These are phyloP conservation scores for Ustilago hordei DNA, from an alignment of 1,284 basidiomycete genomes.

Conservation along the genomic window DNA sequence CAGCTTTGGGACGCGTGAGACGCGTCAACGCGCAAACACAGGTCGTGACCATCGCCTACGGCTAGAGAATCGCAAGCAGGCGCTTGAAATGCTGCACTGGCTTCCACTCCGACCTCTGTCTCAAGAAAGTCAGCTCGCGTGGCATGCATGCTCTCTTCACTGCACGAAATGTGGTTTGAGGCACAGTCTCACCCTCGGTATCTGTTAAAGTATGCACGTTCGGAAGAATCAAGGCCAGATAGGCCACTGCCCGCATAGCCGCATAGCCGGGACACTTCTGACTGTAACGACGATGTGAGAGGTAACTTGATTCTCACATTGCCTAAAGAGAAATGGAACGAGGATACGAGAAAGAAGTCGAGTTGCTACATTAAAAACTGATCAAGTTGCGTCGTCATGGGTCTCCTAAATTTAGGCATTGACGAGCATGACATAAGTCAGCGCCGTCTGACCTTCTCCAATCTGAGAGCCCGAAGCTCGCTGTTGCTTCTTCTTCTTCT, in stretches of 20 bases:
- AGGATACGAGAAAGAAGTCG: neutral
- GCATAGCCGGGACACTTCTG: neutral
- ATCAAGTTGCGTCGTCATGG: slow-evolving; percentile 9
- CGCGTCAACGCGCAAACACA: slow-evolving; percentile 7
- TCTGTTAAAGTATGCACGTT: neutral
- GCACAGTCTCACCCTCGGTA: neutral
- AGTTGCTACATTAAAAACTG: neutral
- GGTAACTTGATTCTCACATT: neutral
- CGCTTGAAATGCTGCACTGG: neutral
- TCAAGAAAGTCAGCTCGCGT: neutral
- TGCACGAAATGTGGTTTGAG: slow-evolving; percentile 2
- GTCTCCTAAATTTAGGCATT: slow-evolving; percentile 1
- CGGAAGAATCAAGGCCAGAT: neutral
- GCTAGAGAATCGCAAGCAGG: neutral
- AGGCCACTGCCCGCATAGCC: neutral
- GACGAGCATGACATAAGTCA: slow-evolving; percentile 26
- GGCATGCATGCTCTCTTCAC: neutral
- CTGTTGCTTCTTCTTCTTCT: neutral
- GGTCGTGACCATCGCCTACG: slow-evolving; percentile 5
- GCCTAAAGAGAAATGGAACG: neutral
- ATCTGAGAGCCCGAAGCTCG: neutral
- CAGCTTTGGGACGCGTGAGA: neutral
- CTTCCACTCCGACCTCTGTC: slow-evolving; percentile 4
- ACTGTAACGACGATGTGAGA: neutral
- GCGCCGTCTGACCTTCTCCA: neutral